These are phyloP conservation scores for Macroventuria anomochaeta DNA, from an alignment of 2,329 filamentous ascomycete species.

Conservation along the genomic window DNA sequence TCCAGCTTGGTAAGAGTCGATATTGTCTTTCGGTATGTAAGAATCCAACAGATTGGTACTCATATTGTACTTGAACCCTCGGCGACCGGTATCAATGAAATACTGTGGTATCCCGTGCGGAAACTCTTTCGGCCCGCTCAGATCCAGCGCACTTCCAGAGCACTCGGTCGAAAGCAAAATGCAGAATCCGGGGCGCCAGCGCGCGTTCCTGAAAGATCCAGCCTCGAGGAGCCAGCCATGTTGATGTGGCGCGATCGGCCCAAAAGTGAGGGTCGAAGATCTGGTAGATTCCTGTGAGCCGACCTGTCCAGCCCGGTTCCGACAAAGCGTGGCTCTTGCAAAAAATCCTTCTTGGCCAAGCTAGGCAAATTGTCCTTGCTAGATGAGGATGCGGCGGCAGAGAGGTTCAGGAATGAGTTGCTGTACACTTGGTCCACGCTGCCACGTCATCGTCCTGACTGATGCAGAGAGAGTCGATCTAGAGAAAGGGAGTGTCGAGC, in stretches of 20 bases:
- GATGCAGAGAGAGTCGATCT: background rate
- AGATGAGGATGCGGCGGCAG: background rate
- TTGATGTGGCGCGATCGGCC: background rate
- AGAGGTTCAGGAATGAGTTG: background rate
- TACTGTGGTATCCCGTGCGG: background rate
- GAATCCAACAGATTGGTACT: background rate
- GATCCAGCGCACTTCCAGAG: constrained; percentile 18
- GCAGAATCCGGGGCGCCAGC: constrained; percentile 20
- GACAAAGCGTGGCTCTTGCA: background rate
- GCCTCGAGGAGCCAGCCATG: background rate
- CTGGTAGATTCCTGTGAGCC: background rate
- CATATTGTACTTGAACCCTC: background rate
- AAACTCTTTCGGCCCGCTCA: background rate
- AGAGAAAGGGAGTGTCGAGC: background rate
- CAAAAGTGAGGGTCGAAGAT: background rate
- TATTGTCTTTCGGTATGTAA: no score
- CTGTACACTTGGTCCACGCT: background rate
- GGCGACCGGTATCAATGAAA: background rate
- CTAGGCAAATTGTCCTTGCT: background rate
- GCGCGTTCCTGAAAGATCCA: constrained; percentile 26
- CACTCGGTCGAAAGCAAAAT: constrained; percentile 18
- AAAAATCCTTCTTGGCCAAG: background rate
- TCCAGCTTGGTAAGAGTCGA: no score
- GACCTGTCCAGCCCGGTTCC: background rate
- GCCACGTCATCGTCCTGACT: background rate